Conservation (phyloP, 768 basidiomycete species). For the Imleria badia region DNA sequence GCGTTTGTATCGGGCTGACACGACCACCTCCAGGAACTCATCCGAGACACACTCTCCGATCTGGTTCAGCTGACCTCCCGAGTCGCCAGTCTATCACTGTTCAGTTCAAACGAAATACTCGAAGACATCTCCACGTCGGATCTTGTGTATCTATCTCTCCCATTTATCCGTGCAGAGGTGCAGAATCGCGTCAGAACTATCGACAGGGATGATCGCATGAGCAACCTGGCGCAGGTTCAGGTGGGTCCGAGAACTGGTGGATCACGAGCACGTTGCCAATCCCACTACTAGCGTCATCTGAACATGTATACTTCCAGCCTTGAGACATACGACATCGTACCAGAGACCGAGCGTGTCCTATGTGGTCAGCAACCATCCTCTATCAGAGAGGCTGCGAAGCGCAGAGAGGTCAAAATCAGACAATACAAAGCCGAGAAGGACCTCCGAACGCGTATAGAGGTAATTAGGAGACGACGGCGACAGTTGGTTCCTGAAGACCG, state of each 20-base stretch:
- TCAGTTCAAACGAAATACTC: constrained; percentile 80
- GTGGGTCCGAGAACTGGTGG: constrained; percentile 40
- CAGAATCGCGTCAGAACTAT: constrained; percentile 56
- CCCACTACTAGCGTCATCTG: constrained; percentile 45
- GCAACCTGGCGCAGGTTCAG: constrained; percentile 52
- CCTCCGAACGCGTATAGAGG: constrained; percentile 64
- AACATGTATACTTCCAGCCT: constrained; percentile 47
- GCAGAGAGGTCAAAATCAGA: constrained; percentile 86
- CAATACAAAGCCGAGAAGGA: constrained; percentile 89
- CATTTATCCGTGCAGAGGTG: constrained; percentile 66
- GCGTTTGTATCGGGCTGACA: constrained; percentile 6
- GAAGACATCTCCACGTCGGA: constrained; percentile 81
- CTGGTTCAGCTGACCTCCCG: constrained; percentile 52
- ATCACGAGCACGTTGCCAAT: constrained; percentile 1
- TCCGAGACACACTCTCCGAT: constrained; percentile 55
- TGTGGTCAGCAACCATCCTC: constrained; percentile 48
- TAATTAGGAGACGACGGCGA: constrained; percentile 53
- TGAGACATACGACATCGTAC: constrained; percentile 66
- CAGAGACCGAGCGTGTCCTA: constrained; percentile 56
- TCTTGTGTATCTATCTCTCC: constrained; percentile 72
- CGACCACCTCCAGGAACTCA: constrained; percentile 48
- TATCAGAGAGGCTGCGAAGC: constrained; percentile 63
- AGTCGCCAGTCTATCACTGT: constrained; percentile 62
- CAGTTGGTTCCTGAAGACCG: constrained; percentile 36
- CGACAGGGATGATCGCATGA: constrained; percentile 58